Conservation (phyloP, 495 filamentous ascomycete genomes). For the Coniosporium apollinis region DNA sequence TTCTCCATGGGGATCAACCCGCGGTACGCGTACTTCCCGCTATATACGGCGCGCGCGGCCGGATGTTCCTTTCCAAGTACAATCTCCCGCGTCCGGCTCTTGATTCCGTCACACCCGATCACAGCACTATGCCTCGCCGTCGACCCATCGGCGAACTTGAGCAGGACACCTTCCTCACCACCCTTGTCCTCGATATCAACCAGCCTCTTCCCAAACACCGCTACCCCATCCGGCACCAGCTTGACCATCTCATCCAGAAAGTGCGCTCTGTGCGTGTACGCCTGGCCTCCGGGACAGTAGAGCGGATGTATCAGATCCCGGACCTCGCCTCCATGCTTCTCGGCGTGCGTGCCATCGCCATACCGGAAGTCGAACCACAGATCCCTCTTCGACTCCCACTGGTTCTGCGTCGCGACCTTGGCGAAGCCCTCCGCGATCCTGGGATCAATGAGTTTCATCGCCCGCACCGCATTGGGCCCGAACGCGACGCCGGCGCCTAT, state of each 20-base stretch:
- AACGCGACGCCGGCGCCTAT: conserved; percentile 49
- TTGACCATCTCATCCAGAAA: conserved; percentile 43
- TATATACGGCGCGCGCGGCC: conserved; percentile 25
- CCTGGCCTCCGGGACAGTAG: conserved; percentile 12
- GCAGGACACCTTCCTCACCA: conserved; percentile 17
- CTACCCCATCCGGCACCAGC: conserved; percentile 31
- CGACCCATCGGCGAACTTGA: conserved; percentile 39
- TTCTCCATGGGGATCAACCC: conserved; percentile 44
- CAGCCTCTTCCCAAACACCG: conserved; percentile 27
- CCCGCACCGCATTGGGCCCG: conserved; percentile 36
- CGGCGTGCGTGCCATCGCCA: conserved; percentile 10
- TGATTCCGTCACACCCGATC: conserved; percentile 44
- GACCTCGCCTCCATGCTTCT: conserved; percentile 10
- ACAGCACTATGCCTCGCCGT: conserved; percentile 28
- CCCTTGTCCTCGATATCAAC: conserved; percentile 11
- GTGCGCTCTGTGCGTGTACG: conserved; percentile 36
- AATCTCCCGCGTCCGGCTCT: conserved; percentile 29
- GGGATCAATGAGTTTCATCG: conserved; percentile 36
- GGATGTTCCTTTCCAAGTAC: conserved; percentile 27
- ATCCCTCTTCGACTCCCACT: conserved; percentile 6
- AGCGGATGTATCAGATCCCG: conserved; percentile 18
- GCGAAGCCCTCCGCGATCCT: conserved; percentile 28
- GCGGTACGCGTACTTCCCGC: conserved; percentile 38
- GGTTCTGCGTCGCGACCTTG: conserved; percentile 19
- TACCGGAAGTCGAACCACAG: conserved; percentile 17